A percentile compares a stretch with the other conserved stretches of the same genome.
These are phyloP conservation scores for Persicaria maculosa DNA, from an alignment of 148 eudicot species.

Conservation along the genomic window DNA sequence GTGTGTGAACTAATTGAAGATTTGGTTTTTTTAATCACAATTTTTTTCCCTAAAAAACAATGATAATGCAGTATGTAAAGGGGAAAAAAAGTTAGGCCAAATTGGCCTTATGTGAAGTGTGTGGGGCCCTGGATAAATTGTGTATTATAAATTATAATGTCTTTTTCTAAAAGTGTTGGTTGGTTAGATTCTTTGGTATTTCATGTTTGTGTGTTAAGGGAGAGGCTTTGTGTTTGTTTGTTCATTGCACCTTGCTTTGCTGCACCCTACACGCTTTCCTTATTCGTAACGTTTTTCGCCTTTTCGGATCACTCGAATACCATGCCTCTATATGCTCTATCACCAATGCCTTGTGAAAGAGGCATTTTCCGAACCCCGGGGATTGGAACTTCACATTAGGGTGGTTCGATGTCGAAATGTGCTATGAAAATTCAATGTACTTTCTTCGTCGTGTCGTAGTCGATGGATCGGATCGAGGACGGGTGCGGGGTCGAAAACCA, in stretches of 20 bases:
- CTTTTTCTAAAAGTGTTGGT: neutral
- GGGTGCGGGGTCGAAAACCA: neutral
- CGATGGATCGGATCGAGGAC: neutral
- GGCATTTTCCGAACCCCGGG: too few relatives aligned
- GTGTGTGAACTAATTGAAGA: slow-evolving; percentile 9
- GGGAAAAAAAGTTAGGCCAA: neutral
- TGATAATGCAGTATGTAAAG: slow-evolving; percentile 6
- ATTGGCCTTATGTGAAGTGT: neutral
- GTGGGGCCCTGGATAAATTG: neutral
- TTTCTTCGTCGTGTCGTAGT: neutral
- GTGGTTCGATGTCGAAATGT: neutral
- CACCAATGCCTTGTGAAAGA: too few relatives aligned
- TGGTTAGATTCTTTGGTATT: neutral
- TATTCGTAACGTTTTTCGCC: neutral
- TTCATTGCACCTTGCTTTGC: neutral
- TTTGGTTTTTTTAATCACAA: neutral
- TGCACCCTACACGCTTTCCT: neutral
- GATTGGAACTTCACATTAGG: neutral
- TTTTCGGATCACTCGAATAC: too few relatives aligned
- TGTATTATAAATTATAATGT: neutral
- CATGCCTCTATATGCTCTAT: too few relatives aligned
- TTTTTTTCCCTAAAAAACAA: neutral
- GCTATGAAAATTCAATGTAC: neutral
- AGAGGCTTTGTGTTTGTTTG: neutral
- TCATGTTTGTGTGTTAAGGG: neutral